A percentile compares a stretch with the other conserved stretches of the same genome.
Conservation (phyloP, 768 basidiomycete species). For the Hemileccinum rubropunctum region DNA sequence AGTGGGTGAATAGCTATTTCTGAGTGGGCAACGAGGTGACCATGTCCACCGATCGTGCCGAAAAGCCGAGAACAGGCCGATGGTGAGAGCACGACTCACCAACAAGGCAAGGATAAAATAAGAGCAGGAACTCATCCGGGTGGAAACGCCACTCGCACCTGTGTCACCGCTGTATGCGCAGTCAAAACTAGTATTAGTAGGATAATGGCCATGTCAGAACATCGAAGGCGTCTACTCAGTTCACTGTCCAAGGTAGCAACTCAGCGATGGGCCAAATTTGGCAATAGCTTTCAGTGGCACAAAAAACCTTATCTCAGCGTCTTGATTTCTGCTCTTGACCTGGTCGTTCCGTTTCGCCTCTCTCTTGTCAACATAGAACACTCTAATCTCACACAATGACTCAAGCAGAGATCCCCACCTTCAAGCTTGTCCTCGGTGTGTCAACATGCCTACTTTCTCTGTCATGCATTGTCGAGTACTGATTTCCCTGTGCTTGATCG, state of each 20-base stretch:
- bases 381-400: conserved; percentile 40
- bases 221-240: too few species aligned
- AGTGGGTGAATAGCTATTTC: too few species aligned
- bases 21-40: too few species aligned
- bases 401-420: conserved; percentile 61
- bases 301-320: conserved; percentile 37
- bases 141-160: too few species aligned
- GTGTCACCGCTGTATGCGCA: too few species aligned
- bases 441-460: conserved; percentile 8
- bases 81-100: too few species aligned
- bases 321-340: conserved; percentile 34
- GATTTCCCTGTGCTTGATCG: conserved; percentile 47
- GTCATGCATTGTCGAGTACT: conserved; percentile 11
- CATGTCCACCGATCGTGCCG: too few species aligned
- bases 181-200: too few species aligned
- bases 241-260: conserved; percentile 1
- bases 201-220: too few species aligned
- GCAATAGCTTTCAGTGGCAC: conserved; percentile 27
- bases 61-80: too few species aligned
- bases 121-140: too few species aligned
- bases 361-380: conserved; percentile 22
- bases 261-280: conserved; percentile 21
- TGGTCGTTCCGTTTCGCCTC: conserved; percentile 19
- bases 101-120: too few species aligned
- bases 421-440: conserved; percentile 98